Conservation (phyloP, 805 yeast species). For the Ogataea dorogensis region DNA sequence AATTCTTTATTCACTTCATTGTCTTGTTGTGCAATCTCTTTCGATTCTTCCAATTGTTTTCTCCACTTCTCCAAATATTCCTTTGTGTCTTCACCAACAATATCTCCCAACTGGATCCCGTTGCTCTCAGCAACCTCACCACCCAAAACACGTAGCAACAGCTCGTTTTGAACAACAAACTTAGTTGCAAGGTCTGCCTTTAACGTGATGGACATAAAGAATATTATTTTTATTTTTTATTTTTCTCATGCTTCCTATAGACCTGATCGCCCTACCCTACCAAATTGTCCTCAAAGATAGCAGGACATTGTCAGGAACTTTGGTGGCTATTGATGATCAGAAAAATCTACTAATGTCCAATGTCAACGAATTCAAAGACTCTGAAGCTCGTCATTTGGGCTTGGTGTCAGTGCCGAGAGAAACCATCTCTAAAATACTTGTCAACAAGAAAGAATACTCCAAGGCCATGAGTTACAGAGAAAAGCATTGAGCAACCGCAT, state of each 20-base stretch:
- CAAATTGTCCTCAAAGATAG: slow-evolving; percentile 31
- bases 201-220: slow-evolving; percentile 31
- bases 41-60: slow-evolving; percentile 13
- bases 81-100: slow-evolving; percentile 22
- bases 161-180: slow-evolving; percentile 33
- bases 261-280: slow-evolving; percentile 35
- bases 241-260: slow-evolving; percentile 23
- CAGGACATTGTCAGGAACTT: slow-evolving; percentile 35
- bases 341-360: slow-evolving; percentile 41
- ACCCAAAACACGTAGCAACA: slow-evolving; percentile 25
- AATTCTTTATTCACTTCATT: slow-evolving; percentile 12
- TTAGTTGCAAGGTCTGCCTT: slow-evolving; percentile 36
- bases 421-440: slow-evolving; percentile 34
- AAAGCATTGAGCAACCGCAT: slow-evolving; percentile 6
- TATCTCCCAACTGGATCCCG: slow-evolving; percentile 17
- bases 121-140: slow-evolving; percentile 12
- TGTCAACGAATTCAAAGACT: slow-evolving; percentile 32
- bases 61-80: slow-evolving; percentile 20
- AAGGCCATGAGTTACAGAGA: slow-evolving; percentile 17
- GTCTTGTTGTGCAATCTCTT: not conserved
- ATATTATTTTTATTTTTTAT: slow-evolving; percentile 18
- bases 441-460: slow-evolving; percentile 26
- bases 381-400: slow-evolving; percentile 42
- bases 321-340: slow-evolving; percentile 45
- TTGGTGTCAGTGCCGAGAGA: slow-evolving; percentile 51